These are phyloP conservation scores for Ogataea nonfermentans DNA, from an alignment of 805 yeast genomes.

Conservation along the genomic window DNA sequence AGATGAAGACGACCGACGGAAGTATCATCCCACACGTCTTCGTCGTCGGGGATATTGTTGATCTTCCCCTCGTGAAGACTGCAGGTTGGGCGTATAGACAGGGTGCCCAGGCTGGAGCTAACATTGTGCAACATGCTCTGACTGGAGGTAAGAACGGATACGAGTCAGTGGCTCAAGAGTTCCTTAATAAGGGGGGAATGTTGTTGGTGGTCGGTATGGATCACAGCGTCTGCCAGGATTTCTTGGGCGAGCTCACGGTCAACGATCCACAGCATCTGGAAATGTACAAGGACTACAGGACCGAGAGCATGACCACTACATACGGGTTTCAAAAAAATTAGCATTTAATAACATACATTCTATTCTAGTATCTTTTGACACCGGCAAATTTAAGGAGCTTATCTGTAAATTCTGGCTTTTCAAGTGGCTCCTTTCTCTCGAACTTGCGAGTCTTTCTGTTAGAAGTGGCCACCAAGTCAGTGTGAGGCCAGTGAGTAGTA, in stretches of 20 bases:
- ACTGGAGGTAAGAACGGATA: conserved; percentile 2
- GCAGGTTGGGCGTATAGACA: conserved; percentile 21
- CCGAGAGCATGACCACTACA: conserved; percentile 6
- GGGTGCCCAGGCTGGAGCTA: conserved; percentile 13
- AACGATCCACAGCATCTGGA: conserved; percentile 14
- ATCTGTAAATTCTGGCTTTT: conserved; percentile 28
- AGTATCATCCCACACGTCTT: conserved; percentile 13
- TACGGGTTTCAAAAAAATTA: conserved; percentile 5
- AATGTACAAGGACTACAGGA: conserved; percentile 19
- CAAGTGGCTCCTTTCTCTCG: conserved; percentile 18
- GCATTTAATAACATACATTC: not conserved
- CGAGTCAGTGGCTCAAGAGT: not conserved
- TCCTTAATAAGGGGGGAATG: conserved; percentile 11
- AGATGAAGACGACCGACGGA: conserved; percentile 4
- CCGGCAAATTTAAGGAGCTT: conserved; percentile 32
- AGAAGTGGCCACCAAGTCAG: conserved; percentile 25
- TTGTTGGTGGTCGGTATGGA: conserved; percentile 15
- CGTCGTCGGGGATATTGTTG: conserved; percentile 19
- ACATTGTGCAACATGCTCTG: conserved; percentile 5
- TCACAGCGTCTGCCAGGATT: conserved; percentile 12
- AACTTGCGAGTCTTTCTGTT: conserved; percentile 11
- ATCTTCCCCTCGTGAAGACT: conserved; percentile 13
- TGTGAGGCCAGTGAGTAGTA: conserved; percentile 36
- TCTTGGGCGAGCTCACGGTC: conserved; percentile 5
- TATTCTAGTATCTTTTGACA: conserved; percentile 2